Base-by-base conservation (phyloP, 2,329 filamentous ascomycete species). In the Polytolypa hystricis region DNA sequence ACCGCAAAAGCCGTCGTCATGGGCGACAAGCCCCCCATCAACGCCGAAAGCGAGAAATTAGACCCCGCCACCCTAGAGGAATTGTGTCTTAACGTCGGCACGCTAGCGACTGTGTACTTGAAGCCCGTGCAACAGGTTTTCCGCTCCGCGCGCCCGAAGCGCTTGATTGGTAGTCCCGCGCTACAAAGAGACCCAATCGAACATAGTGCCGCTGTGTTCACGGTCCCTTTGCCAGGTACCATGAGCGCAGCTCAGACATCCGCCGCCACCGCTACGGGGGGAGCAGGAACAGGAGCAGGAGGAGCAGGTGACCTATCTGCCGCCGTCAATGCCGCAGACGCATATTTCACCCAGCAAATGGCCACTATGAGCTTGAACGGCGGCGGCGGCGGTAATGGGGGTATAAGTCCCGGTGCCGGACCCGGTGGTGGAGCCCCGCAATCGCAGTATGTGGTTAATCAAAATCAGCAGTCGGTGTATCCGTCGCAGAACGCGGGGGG, bases 121-220 rank as follows among this genome's bases (percentile, higher is more conserved):
- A 98, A 98, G 60, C 91, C 91, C 3, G 89, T 98, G 4, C 86
- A 96, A 57, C 89, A 91, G 37, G 91, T 98, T 7, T 98, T 98
- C 70, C 81, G 91, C 39, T 81, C 80, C 12, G 89, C 91, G 9
- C 75, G 91, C 10, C 81, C 84, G 1, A 74, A 85, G 15, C 79
- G 78, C 39, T 70, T 98, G 2, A 71, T 77, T 38, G 84, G 93
- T 36, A 89, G 81, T 2, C 87, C 89, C 0, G 87, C 87, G 0
- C 67, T 98, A 26, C 91, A 95, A 61, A 79, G 76, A 44, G 73
- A 73, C 1, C 70, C 69, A 12, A 62, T 67, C 40, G 56, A 67
- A 19, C 45, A 48, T 33, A 49, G 48, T 17, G 52, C 50, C 8
- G 48, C 41, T 14, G 49, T 50, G 33, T 52, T 58, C 28, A 28